phyloP scores from a whole-genome alignment of 371 early-diverging fungal genomes.

The Actinomortierella wolfii region DNA sequence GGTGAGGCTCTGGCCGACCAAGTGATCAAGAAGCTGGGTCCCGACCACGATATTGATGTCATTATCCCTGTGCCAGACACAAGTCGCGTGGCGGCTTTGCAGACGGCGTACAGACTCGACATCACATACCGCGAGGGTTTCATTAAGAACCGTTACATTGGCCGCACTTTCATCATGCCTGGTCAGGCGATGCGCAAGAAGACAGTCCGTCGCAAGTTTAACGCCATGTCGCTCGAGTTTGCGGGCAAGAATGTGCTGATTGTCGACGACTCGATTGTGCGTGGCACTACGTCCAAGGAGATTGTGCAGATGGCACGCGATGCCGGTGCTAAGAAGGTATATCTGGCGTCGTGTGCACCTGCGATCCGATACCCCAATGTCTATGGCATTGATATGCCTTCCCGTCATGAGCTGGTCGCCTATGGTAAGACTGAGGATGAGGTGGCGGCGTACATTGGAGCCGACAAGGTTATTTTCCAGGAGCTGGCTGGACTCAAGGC shows the following conservation, averaged over 20 bases:
- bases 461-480: conserved; percentile 93
- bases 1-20: conserved; percentile 92
- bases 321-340: conserved; percentile 96
- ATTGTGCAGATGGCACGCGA: conserved; percentile 98
- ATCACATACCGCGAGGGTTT: conserved; percentile 96
- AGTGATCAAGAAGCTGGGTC: conserved; percentile 70
- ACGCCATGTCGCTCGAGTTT: conserved; percentile 97
- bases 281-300: conserved; percentile 97
- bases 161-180: conserved; percentile 98
- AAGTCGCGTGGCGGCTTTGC: conserved; percentile 90
- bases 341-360: conserved; percentile 97
- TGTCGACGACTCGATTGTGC: conserved; percentile 97
- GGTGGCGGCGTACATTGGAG: conserved; percentile 88
- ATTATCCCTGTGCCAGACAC: conserved; percentile 98
- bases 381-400: conserved; percentile 99
- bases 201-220: conserved; percentile 95
- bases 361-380: conserved; percentile 95
- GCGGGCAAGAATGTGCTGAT: conserved; percentile 92
- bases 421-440: conserved; percentile 76
- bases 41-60: conserved; percentile 88
- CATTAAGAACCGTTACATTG: conserved; percentile 98
- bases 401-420: conserved; percentile 90
- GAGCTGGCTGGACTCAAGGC: conserved; percentile 79
- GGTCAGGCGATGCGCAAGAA: conserved; percentile 91
- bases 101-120: conserved; percentile 84